Conservation (phyloP, 768 basidiomycete species). For the Podaxis rugospora region DNA sequence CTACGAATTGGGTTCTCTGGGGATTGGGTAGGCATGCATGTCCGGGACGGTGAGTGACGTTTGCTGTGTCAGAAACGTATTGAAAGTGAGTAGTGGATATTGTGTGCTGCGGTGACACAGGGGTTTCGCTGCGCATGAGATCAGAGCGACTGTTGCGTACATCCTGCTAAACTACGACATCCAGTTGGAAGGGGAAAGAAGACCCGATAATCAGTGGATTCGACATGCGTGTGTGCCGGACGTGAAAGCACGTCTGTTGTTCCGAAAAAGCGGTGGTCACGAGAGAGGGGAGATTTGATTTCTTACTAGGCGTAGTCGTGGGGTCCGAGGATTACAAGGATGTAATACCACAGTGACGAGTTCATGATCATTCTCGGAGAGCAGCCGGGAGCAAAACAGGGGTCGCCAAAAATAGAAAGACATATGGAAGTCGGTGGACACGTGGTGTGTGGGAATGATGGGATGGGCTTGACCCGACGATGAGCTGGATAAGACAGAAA, state of each 20-base stretch:
- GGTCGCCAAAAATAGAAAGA: background rate
- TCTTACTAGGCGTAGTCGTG: background rate
- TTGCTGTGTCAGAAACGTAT: background rate
- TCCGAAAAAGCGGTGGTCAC: constrained; percentile 21
- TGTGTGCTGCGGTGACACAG: constrained; percentile 13
- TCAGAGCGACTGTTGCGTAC: constrained; percentile 29
- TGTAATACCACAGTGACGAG: too few species aligned
- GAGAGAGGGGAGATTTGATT: background rate
- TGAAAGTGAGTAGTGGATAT: background rate
- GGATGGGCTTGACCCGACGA: background rate
- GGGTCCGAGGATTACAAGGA: too few species aligned
- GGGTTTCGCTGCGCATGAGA: constrained; percentile 30
- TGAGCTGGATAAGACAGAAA: background rate
- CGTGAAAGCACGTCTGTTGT: constrained; percentile 27
- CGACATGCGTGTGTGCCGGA: constrained; percentile 22
- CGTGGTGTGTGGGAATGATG: background rate
- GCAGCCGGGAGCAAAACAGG: background rate
- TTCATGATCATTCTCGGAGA: background rate
- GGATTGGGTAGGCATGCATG: constrained; percentile 1
- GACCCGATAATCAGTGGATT: constrained; percentile 15
- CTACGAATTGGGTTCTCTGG: constrained; percentile 1
- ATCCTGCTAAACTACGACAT: constrained; percentile 31
- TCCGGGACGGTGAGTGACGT: constrained; percentile 10
- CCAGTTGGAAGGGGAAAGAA: constrained; percentile 22
- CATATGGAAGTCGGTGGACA: background rate